A percentile compares a stretch with the other conserved stretches of the same genome.
These are phyloP conservation scores for Meyerozyma guilliermondii DNA, from an alignment of 1,139 yeast species.

Conservation along the genomic window DNA sequence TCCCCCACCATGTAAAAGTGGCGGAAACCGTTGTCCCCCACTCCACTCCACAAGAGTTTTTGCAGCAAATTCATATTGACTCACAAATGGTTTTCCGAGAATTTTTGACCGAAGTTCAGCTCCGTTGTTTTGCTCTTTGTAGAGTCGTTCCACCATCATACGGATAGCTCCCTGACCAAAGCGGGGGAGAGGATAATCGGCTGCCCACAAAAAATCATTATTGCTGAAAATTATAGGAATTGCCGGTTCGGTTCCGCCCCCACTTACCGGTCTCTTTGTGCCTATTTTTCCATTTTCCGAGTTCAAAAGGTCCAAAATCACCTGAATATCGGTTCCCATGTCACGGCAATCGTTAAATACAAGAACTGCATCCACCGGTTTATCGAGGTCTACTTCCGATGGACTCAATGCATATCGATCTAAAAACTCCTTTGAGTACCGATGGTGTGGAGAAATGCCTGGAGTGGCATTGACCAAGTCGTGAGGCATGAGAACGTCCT, in stretches of 20 bases:
- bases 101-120: conserved; percentile 49
- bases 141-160: conserved; percentile 57
- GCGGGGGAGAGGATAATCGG: conserved; percentile 71
- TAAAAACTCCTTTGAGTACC: conserved; percentile 45
- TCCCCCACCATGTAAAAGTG: conserved; percentile 92
- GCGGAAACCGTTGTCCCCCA: conserved; percentile 40
- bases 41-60: conserved; percentile 62
- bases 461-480: conserved; percentile 61
- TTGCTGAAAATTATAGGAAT: conserved; percentile 83
- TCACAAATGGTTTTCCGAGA: conserved; percentile 78
- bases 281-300: conserved; percentile 64
- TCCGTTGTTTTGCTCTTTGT: conserved; percentile 44
- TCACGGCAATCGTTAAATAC: conserved; percentile 93
- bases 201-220: conserved; percentile 88
- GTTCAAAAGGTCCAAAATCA: conserved; percentile 66
- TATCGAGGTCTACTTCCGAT: conserved; percentile 21
- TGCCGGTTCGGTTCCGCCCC: conserved; percentile 40
- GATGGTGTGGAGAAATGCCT: conserved; percentile 70
- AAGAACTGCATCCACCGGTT: conserved; percentile 69
- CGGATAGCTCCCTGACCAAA: conserved; percentile 93
- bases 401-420: conserved; percentile 35
- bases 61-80: conserved; percentile 84
- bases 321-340: conserved; percentile 80
- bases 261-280: conserved; percentile 38
- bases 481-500: conserved; percentile 69